A percentile compares a stretch with the other conserved stretches of the same genome.
phyloP scores from a whole-genome alignment of 345 rosid genomes.

The Eucalyptus urophylla region DNA sequence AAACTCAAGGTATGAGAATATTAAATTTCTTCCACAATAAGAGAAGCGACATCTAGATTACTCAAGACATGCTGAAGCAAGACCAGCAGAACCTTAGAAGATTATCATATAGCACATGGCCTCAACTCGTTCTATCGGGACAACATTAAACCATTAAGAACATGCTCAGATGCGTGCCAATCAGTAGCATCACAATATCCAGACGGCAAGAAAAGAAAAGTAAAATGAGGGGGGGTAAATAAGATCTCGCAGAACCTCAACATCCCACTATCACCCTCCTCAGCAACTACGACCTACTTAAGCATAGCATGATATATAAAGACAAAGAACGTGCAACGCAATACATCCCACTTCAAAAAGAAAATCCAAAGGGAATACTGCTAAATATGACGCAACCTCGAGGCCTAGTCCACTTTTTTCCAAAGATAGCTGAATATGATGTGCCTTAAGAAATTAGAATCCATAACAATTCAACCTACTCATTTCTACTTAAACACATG shows the following conservation, averaged over 20 bases:
- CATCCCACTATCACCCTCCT: not conserved
- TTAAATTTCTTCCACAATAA: not conserved
- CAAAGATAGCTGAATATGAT: not conserved
- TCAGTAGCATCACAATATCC: not conserved
- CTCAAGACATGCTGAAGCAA: not conserved
- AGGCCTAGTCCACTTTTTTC: not conserved
- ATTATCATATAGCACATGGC: not conserved
- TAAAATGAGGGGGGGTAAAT: not conserved
- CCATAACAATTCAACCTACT: not conserved
- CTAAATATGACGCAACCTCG: not conserved
- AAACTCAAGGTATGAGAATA: not conserved
- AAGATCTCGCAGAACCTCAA: not conserved
- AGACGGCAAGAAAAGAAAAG: not conserved
- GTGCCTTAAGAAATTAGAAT: not conserved
- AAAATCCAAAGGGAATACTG: not conserved
- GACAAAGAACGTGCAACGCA: not conserved
- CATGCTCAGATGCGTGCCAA: not conserved
- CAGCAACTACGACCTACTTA: not conserved
- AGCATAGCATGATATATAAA: not conserved
- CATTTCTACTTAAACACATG: not conserved
- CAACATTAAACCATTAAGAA: not conserved
- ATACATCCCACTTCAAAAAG: not conserved
- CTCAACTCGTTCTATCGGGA: not conserved
- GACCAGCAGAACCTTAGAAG: not conserved
- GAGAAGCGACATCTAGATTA: not conserved